These are phyloP conservation scores for Boletus edulis DNA, from an alignment of 768 basidiomycete species.

Conservation along the genomic window DNA sequence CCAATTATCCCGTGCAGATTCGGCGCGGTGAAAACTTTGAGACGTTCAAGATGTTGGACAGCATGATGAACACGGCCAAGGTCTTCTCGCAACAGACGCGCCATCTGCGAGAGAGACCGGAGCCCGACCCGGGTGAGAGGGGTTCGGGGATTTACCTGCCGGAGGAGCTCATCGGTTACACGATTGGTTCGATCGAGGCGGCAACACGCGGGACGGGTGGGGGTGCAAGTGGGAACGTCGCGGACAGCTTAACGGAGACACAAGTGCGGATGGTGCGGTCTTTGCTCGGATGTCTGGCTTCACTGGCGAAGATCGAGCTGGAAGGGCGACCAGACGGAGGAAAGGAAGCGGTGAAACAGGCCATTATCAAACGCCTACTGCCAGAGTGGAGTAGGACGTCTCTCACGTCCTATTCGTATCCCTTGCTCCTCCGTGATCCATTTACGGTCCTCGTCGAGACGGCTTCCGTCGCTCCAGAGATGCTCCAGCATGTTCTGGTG, in stretches of 20 bases:
- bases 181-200: constrained; percentile 78
- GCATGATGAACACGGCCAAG: constrained; percentile 74
- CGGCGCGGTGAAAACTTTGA: constrained; percentile 56
- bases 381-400: constrained; percentile 92
- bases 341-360: constrained; percentile 72
- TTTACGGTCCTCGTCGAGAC: constrained; percentile 88
- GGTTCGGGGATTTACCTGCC: constrained; percentile 89
- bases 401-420: constrained; percentile 78
- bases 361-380: constrained; percentile 83
- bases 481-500: constrained; percentile 84
- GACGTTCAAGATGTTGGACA: constrained; percentile 80
- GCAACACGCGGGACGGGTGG: constrained; percentile 66
- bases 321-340: constrained; percentile 71
- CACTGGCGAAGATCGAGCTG: constrained; percentile 66
- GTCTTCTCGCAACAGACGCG: constrained; percentile 82
- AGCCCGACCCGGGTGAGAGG: constrained; percentile 69
- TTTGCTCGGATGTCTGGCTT: constrained; percentile 65
- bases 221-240: constrained; percentile 46
- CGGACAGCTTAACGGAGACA: constrained; percentile 66
- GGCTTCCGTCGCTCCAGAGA: constrained; percentile 86
- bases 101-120: constrained; percentile 74
- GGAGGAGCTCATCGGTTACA: constrained; percentile 88
- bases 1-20: constrained; percentile 57
- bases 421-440: constrained; percentile 86
- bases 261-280: constrained; percentile 77